Evolutionary conservation across 257 asterid species (phyloP), one percentile per base, ranked within the genome.

Genomic region (Solanum sitiens): DNA sequence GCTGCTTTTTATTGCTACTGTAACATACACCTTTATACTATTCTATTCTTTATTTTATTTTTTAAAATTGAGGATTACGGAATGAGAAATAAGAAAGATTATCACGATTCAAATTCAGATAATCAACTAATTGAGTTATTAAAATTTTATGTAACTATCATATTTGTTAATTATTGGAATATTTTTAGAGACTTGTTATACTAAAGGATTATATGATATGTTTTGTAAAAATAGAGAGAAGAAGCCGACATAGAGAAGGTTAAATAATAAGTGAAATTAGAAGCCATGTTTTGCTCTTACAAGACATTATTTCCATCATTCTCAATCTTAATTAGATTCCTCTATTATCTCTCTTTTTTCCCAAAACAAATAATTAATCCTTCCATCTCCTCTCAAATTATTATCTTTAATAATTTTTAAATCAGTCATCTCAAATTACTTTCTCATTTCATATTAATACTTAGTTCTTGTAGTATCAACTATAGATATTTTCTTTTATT

Each of bases 261-360:
- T 89, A 90, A 88, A 90, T 82, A 84, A 90, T 87, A 35, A 82
- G 82, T 74, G 79, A 91, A 90, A 92, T 91, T 91, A 87, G 53
- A 89, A 87, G 90, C 92, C 93, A 92, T 92, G 97, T 91, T 94
- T 90, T 87, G 92, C 93, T 92, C 93, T 83, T 44, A 11, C 71
- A 44, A 39, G 91, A 91, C 95, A 95, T 79, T 88, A 84, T 89
- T 86, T 80, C 42, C 83, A 65, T 74, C 61, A 20, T 86, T 88
- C 86, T 89, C 50, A 87, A 71, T 65, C 80, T 59, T 73, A 25
- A 32, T 30, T 65, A 37, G 11, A 35, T 79, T 37, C 56, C 65
- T 18, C 33, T 37, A 18, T n/a, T 8, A 42, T 70, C 35, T 65
- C 76, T 87, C 67, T 87, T 63, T 27, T 45, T 25, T 23, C 18